Evolutionary conservation across 164 flowering plant species (phyloP).

Genomic region (Echeveria elegans): DNA sequence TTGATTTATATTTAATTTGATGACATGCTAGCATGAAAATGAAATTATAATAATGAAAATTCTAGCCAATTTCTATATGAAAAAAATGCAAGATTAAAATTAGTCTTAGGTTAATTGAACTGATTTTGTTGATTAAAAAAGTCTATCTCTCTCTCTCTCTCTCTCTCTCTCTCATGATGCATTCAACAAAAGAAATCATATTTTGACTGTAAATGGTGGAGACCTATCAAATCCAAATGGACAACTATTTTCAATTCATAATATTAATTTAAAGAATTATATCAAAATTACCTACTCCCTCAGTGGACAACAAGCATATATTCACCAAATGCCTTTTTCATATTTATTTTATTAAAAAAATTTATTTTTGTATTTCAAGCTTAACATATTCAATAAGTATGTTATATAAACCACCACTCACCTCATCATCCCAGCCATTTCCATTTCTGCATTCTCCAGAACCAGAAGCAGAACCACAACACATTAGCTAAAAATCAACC

Average conservation of each 20-base stretch:
- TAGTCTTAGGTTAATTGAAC: too few relatives aligned
- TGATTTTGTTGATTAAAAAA: too few relatives aligned
- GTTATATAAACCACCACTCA: not conserved
- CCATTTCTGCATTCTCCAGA: conserved; percentile 1
- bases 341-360: not conserved
- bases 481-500: not conserved
- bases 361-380: not conserved
- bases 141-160: too few relatives aligned
- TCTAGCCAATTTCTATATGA: too few relatives aligned
- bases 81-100: too few relatives aligned
- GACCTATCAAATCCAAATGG: not conserved
- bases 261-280: not conserved
- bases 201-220: not conserved
- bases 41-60: too few relatives aligned
- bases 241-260: not conserved
- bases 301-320: not conserved
- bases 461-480: not conserved
- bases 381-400: not conserved
- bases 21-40: too few relatives aligned
- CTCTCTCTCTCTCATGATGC: too few relatives aligned
- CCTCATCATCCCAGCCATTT: not conserved
- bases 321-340: not conserved
- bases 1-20: too few relatives aligned
- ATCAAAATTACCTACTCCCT: conserved; percentile 3
- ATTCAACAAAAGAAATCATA: not conserved